Evolutionary conservation across 768 basidiomycete genomes (phyloP), one percentile per base, ranked within the genome.

Genomic region (Boletus pseudo-olivaceus): DNA sequence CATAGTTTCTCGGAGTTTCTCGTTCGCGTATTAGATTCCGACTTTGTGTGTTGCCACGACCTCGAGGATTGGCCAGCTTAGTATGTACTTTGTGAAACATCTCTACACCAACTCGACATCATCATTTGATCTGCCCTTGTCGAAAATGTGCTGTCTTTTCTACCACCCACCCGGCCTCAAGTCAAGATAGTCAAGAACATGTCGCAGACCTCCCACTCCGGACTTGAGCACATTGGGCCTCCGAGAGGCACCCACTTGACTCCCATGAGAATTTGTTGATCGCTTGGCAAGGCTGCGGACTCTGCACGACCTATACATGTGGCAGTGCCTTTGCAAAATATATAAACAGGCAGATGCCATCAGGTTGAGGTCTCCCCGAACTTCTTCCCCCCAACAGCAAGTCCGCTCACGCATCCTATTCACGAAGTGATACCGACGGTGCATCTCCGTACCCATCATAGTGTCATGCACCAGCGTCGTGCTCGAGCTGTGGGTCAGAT

Each of bases 391-490:
- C 34, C 17, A 14, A 14, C 35, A 20, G 30, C 44, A 20, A 9
- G 44, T 35, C 23, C 10, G 39, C 43, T n/a, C 5, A 27, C 34
- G n/a, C 34, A n/a, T 33, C 7, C 33, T 12, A 14, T 6, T 20
- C 34, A 19, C 26, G 30, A 19, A 37, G 42, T n/a, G 47, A 27
- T 35, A 41, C n/a, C n/a, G 14, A 35, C 32, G 4, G 20, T 12
- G 15, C 10, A 26, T n/a, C 33, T 9, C 30, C 34, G 9, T 37
- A 27, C 5, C n/a, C 27, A 33, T 27, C 32, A 5, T 23, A 17
- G 10, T n/a, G 11, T 10, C 7, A 64, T 64, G 62, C 27, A 27
- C 42, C 51, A 14, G 29, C 37, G 11, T 38, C 29, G n/a, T 12
- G 17, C 27, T 27, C 50, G 35, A 45, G 32, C 49, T 34, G 26